Evolutionary conservation across 2,329 filamentous ascomycete species (phyloP).

Genomic region (Torrubiellomyces zombiae): DNA sequence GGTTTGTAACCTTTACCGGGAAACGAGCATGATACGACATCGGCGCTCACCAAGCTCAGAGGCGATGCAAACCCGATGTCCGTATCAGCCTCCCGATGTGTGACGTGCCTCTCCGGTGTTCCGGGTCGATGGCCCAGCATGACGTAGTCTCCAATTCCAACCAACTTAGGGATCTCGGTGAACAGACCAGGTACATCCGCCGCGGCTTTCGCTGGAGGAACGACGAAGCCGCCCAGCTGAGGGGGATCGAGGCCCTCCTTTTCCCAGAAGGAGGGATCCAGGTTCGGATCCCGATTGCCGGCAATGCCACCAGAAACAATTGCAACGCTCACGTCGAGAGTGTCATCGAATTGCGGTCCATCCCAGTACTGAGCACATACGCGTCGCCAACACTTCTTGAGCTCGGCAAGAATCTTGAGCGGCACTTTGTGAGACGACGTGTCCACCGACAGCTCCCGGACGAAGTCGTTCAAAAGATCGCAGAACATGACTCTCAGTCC

Average conservation of each 20-base stretch:
- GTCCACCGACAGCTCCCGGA: constrained; percentile 34
- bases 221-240: constrained; percentile 25
- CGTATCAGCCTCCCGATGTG: too few relatives aligned
- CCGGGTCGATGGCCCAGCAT: constrained; percentile 26
- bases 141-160: constrained; percentile 28
- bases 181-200: constrained; percentile 16
- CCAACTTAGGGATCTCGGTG: constrained; percentile 27
- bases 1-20: constrained; percentile 32
- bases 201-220: constrained; percentile 11
- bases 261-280: constrained; percentile 40
- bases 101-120: constrained; percentile 27
- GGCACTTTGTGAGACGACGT: constrained; percentile 31
- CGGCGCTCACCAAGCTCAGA: constrained; percentile 40
- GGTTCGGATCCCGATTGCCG: constrained; percentile 37
- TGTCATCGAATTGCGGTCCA: constrained; percentile 46
- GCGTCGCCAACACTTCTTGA: constrained; percentile 94
- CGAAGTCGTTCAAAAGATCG: constrained; percentile 55
- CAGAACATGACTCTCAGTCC: constrained; percentile 65
- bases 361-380: constrained; percentile 88
- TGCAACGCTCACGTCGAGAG: constrained; percentile 43
- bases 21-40: constrained; percentile 47
- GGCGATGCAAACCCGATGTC: too few relatives aligned
- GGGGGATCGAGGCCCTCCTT: constrained; percentile 25
- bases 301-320: constrained; percentile 62
- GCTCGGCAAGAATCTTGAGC: constrained; percentile 75